Evolutionary conservation across 768 basidiomycete species (phyloP), one percentile per base, ranked within the genome.

Genomic region (Pilatotrama ljubarskyi): DNA sequence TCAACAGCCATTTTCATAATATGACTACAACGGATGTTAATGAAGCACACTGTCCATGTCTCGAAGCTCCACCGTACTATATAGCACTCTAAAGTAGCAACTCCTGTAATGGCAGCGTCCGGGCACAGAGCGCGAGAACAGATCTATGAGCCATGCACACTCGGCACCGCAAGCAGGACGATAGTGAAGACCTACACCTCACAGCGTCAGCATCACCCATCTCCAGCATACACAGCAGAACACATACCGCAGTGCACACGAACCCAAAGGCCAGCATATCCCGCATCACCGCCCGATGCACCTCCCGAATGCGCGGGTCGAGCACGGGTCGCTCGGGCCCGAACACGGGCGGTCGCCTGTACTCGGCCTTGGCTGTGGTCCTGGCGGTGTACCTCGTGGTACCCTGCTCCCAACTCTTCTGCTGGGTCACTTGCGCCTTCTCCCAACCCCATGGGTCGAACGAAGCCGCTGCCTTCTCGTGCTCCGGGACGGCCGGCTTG

Each of bases 271-370:
- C 32, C 35, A 66, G 57, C 24, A 75, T 65, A 5, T 73, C 73
- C 15, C 66, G 65, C 68, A 76, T 51, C 29, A 76, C 54, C 54
- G 67, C 64, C 38, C 62, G 57, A 59, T 77, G 77, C 35, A 71
- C 70, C 10, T 64, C 71, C 40, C 69, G 67, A 41, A 79, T 75
- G 38, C 72, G 66, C 48, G 73, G 75, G 54, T 79, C 78, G 43
- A 71, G 65, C 38, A 78, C 72, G 37, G 74, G 71, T 37, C 67
- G 66, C 62, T 76, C 75, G 6, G 76, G 76, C n/a, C 78, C 78
- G 59, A 77, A 77, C n/a, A 77, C 61, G 14, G 73, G 72, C 10
- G 75, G 72, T 8, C 73, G 70, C 22, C 46, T 37, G 47, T 24
- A 32, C 43, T 49, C 29, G 5, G 29, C 29, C 18, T 9, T 32